Conservation (phyloP, 75 land plant genomes). For the Selaginella moellendorffii region DNA sequence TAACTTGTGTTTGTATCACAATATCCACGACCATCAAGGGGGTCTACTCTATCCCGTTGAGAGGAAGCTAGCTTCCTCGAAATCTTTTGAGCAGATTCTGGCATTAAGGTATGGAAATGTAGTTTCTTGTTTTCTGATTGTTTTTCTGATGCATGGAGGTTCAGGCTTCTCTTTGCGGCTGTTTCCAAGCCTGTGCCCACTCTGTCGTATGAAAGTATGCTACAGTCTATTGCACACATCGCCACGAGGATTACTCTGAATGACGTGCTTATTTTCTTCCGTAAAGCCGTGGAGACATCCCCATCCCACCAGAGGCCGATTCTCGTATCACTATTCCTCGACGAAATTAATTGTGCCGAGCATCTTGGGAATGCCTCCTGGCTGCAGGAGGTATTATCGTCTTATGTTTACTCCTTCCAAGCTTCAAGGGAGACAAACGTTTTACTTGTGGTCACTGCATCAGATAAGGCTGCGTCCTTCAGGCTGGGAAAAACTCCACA, state of each 20-base stretch:
- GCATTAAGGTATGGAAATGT: background rate
- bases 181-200: conserved; percentile 1
- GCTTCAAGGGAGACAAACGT: background rate
- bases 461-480: background rate
- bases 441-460: background rate
- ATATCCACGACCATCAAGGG: background rate
- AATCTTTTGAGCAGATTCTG: background rate
- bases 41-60: background rate
- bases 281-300: background rate
- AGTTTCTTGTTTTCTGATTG: background rate
- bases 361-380: background rate
- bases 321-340: background rate
- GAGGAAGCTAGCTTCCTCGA: conserved; percentile 1
- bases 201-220: background rate
- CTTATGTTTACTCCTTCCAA: background rate
- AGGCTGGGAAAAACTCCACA: background rate
- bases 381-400: background rate
- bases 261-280: conserved; percentile 1
- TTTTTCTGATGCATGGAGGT: background rate
- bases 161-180: conserved; percentile 1
- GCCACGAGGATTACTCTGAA: background rate
- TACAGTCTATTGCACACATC: background rate
- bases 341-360: background rate
- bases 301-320: background rate
- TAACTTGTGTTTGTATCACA: background rate